These are phyloP conservation scores for Leucogyrophana mollusca DNA, from an alignment of 768 basidiomycete genomes.

Conservation along the genomic window DNA sequence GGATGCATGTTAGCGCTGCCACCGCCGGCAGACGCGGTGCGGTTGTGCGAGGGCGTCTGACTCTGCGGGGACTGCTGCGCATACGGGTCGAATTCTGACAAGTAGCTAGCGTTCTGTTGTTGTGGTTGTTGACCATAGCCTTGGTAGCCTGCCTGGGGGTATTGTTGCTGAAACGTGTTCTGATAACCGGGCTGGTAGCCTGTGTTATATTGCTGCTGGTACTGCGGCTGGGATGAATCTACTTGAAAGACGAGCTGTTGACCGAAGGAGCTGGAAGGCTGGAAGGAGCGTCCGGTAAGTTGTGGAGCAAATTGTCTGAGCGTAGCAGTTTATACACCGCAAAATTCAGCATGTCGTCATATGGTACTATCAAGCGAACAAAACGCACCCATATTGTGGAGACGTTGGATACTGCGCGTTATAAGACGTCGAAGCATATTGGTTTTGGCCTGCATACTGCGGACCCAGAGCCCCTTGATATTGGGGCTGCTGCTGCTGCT, in stretches of 20 bases:
- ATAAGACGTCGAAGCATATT: conserved; percentile 20
- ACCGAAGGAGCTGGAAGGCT: conserved; percentile 55
- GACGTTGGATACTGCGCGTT: conserved; percentile 18
- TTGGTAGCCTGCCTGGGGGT: conserved; percentile 26
- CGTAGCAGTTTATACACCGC: conserved; percentile 3
- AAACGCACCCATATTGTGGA: conserved; percentile 17
- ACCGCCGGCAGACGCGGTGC: not conserved
- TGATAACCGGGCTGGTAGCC: conserved; percentile 14
- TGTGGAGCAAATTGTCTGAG: conserved; percentile 30
- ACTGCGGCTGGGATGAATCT: conserved; percentile 7
- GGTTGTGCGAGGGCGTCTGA: conserved; percentile 10
- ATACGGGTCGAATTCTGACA: conserved; percentile 43
- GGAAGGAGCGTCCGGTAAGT: conserved; percentile 36
- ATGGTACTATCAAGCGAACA: not conserved
- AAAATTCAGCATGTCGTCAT: conserved; percentile 1
- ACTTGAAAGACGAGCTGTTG: conserved; percentile 46
- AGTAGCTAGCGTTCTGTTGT: conserved; percentile 22
- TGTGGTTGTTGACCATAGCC: conserved; percentile 19
- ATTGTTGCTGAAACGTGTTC: conserved; percentile 24
- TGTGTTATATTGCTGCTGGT: conserved; percentile 22
- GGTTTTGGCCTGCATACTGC: conserved; percentile 14
- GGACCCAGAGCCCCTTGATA: conserved; percentile 22
- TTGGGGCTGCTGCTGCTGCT: conserved; percentile 37
- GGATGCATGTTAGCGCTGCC: conserved; percentile 47
- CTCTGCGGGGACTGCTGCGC: conserved; percentile 18